Evolutionary conservation across 768 basidiomycete genomes (phyloP).

Genomic region (Mycena chlorophos): DNA sequence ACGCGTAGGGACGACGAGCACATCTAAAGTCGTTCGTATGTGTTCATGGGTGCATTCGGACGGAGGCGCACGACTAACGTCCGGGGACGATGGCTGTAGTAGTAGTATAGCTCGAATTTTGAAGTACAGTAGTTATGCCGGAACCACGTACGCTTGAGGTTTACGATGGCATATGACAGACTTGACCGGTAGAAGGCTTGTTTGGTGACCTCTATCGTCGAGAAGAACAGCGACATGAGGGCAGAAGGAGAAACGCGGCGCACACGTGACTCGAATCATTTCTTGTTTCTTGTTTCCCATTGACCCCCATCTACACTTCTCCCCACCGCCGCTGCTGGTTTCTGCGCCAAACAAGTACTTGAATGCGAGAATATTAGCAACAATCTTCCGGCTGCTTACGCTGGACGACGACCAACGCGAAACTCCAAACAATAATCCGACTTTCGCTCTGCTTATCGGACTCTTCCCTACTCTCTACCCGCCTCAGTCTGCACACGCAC

Average conservation of each 20-base stretch:
- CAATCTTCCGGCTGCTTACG: too few relatives aligned
- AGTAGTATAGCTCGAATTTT: neutral
- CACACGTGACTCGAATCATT: too few relatives aligned
- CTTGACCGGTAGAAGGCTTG: slow-evolving; percentile 73
- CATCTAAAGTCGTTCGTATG: slow-evolving; percentile 45
- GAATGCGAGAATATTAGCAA: too few relatives aligned
- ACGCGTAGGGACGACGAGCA: slow-evolving; percentile 59
- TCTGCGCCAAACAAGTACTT: too few relatives aligned
- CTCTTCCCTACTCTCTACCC: too few relatives aligned
- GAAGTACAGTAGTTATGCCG: neutral
- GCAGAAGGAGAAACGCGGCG: neutral
- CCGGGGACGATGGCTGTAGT: slow-evolving; percentile 15
- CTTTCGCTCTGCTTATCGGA: too few relatives aligned
- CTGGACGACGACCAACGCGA: too few relatives aligned
- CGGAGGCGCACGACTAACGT: slow-evolving; percentile 6
- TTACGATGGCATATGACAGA: slow-evolving; percentile 84
- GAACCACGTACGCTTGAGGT: slow-evolving; percentile 82
- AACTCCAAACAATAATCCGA: too few relatives aligned
- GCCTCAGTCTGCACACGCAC: too few relatives aligned
- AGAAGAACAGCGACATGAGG: slow-evolving; percentile 57
- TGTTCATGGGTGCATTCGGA: neutral
- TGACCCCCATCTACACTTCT: too few relatives aligned
- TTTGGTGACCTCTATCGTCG: slow-evolving; percentile 74
- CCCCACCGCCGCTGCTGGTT: too few relatives aligned
- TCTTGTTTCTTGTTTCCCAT: too few relatives aligned